Percentiles rank a stretch among this genome's conserved stretches.
Conservation (phyloP, 1,284 basidiomycete genomes). For the Microbotryomycetes sp. region DNA sequence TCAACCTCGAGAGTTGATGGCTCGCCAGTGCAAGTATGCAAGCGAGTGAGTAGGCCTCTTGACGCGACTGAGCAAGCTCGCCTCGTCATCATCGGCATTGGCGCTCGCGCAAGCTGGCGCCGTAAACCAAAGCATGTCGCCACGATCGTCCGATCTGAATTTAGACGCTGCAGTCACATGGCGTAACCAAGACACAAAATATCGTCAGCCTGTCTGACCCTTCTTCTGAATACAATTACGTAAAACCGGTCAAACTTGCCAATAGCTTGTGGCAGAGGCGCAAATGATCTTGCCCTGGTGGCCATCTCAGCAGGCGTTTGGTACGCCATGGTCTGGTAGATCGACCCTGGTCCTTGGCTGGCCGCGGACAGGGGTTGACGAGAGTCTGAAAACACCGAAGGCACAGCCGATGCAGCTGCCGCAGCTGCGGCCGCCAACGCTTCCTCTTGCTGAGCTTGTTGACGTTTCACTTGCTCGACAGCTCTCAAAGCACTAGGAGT, state of each 20-base stretch:
- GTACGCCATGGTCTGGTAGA: background rate
- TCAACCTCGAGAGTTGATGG: background rate
- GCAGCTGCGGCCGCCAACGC: background rate
- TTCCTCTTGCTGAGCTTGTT: background rate
- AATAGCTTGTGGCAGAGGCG: conserved; percentile 19
- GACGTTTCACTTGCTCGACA: background rate
- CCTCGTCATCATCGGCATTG: background rate
- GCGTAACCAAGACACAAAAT: no score
- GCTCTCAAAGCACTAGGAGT: background rate
- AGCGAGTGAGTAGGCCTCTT: conserved; percentile 24
- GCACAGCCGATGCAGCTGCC: background rate
- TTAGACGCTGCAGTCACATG: conserved; percentile 21
- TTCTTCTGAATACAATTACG: no score
- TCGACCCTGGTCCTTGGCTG: background rate
- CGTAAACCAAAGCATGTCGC: conserved; percentile 34
- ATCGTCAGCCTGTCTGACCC: background rate
- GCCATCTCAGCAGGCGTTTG: conserved; percentile 2
- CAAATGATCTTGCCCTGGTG: conserved; percentile 15
- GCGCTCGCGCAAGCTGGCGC: conserved; percentile 5
- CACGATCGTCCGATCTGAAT: conserved; percentile 26
- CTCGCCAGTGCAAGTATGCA: conserved; percentile 27
- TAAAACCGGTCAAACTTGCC: no score
- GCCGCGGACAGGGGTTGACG: no score
- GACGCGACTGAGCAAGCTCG: background rate
- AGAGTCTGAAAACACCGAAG: background rate